Conservation (phyloP, 192 early-diverging fungal species). For the Coemansia sp. region DNA sequence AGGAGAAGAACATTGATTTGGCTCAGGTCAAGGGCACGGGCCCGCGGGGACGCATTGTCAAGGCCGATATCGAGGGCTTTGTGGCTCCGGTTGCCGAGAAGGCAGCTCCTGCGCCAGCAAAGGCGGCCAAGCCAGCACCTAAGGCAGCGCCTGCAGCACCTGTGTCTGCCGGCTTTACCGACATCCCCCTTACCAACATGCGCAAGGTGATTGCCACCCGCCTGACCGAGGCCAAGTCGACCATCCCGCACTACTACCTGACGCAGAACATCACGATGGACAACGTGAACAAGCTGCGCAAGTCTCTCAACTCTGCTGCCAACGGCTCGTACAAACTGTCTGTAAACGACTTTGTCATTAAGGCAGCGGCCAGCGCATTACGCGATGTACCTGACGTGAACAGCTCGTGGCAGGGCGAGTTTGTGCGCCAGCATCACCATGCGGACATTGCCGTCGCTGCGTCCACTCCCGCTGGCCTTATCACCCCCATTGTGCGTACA, state of each 20-base stretch:
- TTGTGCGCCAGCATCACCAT: slow-evolving; percentile 90
- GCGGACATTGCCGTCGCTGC: slow-evolving; percentile 96
- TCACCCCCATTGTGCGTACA: slow-evolving; percentile 87
- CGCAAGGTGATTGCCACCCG: slow-evolving; percentile 78
- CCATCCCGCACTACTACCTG: slow-evolving; percentile 74
- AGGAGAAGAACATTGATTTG: slow-evolving; percentile 78
- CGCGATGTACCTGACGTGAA: slow-evolving; percentile 93
- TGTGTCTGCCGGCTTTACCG: slow-evolving; percentile 59
- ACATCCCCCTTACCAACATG: slow-evolving; percentile 74
- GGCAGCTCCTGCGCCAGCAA: slow-evolving; percentile 28
- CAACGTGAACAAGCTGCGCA: slow-evolving; percentile 81
- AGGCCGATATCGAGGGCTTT: slow-evolving; percentile 82
- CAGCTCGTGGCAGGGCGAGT: slow-evolving; percentile 71
- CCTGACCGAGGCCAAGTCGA: slow-evolving; percentile 73
- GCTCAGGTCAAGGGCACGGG: slow-evolving; percentile 79
- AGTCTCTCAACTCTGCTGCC: slow-evolving; percentile 79
- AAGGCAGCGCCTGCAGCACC: slow-evolving; percentile 51
- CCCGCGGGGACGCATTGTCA: slow-evolving; percentile 85
- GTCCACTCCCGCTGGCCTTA: slow-evolving; percentile 89
- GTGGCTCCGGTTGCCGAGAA: slow-evolving; percentile 34
- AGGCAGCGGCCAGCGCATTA: slow-evolving; percentile 86
- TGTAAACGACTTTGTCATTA: slow-evolving; percentile 98
- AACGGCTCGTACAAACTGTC: slow-evolving; percentile 95
- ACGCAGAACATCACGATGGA: slow-evolving; percentile 88
- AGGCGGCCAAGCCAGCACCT: slow-evolving; percentile 35